A percentile compares a stretch with the other conserved stretches of the same genome.
Conservation (phyloP, 1,284 basidiomycete species). For the Garcileccinum viscosum region DNA sequence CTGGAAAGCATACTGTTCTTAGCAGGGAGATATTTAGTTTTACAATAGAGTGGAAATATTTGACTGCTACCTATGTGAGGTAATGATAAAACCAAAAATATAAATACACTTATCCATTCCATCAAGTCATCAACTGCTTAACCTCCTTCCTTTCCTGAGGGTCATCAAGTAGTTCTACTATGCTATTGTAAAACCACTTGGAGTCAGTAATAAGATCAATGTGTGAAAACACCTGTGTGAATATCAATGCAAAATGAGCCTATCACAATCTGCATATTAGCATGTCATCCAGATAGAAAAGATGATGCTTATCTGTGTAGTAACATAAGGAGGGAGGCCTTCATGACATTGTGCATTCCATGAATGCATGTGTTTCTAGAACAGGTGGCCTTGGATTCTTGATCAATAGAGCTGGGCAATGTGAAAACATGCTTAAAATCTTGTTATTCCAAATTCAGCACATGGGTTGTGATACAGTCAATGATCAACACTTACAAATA, state of each 20-base stretch:
- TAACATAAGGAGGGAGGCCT: background rate
- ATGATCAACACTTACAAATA: background rate
- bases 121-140: background rate
- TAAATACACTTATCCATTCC: background rate
- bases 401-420: background rate
- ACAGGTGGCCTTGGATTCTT: background rate
- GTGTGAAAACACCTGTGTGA: background rate
- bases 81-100: background rate
- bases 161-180: background rate
- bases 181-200: background rate
- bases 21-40: background rate
- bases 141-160: background rate
- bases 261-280: background rate
- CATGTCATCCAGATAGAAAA: background rate
- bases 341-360: background rate
- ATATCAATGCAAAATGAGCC: background rate
- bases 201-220: background rate
- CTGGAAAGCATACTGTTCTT: background rate
- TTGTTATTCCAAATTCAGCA: background rate
- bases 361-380: background rate
- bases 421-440: background rate
- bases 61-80: background rate
- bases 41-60: background rate
- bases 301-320: background rate
- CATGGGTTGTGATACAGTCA: background rate